A percentile compares a stretch with the other conserved stretches of the same genome.
phyloP scores from a whole-genome alignment of 768 basidiomycete genomes.

The Tricholoma furcatifolium region DNA sequence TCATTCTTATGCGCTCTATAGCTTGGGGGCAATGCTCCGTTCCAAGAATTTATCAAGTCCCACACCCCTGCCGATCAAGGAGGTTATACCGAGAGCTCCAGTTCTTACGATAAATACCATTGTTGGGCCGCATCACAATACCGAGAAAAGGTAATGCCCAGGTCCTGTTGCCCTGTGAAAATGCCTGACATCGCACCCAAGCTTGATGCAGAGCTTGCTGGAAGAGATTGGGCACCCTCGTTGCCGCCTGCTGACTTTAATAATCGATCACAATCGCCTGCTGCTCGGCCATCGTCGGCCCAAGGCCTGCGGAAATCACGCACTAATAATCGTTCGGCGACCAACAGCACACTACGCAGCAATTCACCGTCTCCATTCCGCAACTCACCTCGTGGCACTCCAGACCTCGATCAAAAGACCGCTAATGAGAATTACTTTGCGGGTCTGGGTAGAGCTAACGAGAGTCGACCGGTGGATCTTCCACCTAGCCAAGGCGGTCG shows the following conservation, averaged over 20 bases:
- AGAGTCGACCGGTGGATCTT: slow-evolving; percentile 68
- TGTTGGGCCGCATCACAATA: slow-evolving; percentile 95
- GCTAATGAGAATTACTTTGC: slow-evolving; percentile 88
- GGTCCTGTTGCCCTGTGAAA: slow-evolving; percentile 2
- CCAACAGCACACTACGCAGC: slow-evolving; percentile 45
- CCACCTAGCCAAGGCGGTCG: slow-evolving; percentile 93
- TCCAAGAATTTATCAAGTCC: slow-evolving; percentile 73
- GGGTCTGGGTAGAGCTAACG: slow-evolving; percentile 80
- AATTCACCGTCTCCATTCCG: slow-evolving; percentile 56
- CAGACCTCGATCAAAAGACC: slow-evolving; percentile 62
- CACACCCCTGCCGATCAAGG: slow-evolving; percentile 67
- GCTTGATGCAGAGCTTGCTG: slow-evolving; percentile 78
- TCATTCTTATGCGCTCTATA: slow-evolving; percentile 27
- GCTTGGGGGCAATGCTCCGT: slow-evolving; percentile 87
- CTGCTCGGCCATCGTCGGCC: slow-evolving; percentile 63
- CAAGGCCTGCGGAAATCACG: slow-evolving; percentile 90
- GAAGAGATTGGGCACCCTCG: slow-evolving; percentile 77
- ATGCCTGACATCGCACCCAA: slow-evolving; percentile 33
- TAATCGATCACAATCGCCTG: slow-evolving; percentile 43
- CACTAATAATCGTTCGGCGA: slow-evolving; percentile 56
- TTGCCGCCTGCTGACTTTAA: slow-evolving; percentile 54
- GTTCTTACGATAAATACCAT: slow-evolving; percentile 78
- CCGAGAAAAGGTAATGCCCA: slow-evolving; percentile 76
- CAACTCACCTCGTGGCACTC: slow-evolving; percentile 43
- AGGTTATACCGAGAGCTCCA: slow-evolving; percentile 64